phyloP scores from a whole-genome alignment of 2,329 filamentous ascomycete species.

The Fusarium lateritium region DNA sequence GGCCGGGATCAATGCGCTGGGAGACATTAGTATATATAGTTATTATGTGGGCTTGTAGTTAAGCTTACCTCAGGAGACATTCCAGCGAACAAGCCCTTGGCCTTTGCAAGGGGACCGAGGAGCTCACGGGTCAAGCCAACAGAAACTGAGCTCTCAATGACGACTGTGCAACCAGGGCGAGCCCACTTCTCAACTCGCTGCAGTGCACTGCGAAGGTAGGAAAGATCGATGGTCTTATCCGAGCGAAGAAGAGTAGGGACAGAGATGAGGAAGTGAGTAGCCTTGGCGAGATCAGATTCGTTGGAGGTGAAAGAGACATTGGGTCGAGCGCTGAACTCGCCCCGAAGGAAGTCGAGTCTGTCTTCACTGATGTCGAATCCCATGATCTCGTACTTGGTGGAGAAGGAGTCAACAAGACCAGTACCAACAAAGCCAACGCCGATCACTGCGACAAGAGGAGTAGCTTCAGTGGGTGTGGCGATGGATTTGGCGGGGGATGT shows the following conservation, averaged over 20 bases:
- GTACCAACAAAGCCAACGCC: constrained; percentile 67
- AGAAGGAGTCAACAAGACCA: constrained; percentile 62
- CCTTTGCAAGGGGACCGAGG: constrained; percentile 60
- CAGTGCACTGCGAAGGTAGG: constrained; percentile 61
- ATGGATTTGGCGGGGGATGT: neutral
- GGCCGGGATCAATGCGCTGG: constrained; percentile 66
- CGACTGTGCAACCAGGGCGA: constrained; percentile 60
- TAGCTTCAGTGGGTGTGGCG: constrained; percentile 7
- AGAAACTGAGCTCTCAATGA: constrained; percentile 67
- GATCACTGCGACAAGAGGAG: constrained; percentile 62
- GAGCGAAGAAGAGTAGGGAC: constrained; percentile 65
- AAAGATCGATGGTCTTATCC: constrained; percentile 63
- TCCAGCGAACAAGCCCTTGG: constrained; percentile 60
- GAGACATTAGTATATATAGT: constrained; percentile 2
- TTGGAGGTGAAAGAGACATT: constrained; percentile 54
- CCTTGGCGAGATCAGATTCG: constrained; percentile 55
- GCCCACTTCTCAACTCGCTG: constrained; percentile 57
- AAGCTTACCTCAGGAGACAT: constrained; percentile 61
- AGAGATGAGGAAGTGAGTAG: constrained; percentile 66
- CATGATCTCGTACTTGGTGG: constrained; percentile 56
- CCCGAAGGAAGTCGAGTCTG: constrained; percentile 54
- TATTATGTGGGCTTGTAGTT: rapidly evolving
- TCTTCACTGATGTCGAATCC: constrained; percentile 62
- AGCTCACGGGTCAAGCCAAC: constrained; percentile 68
- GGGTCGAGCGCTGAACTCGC: constrained; percentile 42